phyloP scores from a whole-genome alignment of 257 asterid genomes.

The Penstemon barbatus region DNA sequence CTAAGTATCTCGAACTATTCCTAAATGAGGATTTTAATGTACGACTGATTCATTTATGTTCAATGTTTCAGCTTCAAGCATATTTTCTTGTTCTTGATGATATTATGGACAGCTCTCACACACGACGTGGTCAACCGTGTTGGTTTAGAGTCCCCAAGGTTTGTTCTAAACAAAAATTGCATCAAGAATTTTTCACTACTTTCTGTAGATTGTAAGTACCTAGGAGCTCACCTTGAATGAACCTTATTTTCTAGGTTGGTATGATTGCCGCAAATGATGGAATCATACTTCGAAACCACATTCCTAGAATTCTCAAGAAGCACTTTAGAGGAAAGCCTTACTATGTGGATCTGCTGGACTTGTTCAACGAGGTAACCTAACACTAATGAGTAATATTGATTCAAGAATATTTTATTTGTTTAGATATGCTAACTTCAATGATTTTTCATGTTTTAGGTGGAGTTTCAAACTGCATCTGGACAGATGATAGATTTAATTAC shows the following conservation, averaged over 20 bases:
- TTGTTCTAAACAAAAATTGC: constrained; percentile 30
- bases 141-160: constrained; percentile 87
- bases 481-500: constrained; percentile 96
- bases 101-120: constrained; percentile 83
- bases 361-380: constrained; percentile 82
- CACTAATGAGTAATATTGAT: constrained; percentile 28
- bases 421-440: constrained; percentile 14
- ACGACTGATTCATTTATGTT: constrained; percentile 24
- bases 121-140: constrained; percentile 94
- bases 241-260: constrained; percentile 65
- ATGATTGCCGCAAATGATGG: constrained; percentile 91
- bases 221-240: constrained; percentile 17
- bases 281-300: constrained; percentile 83
- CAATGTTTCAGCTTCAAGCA: constrained; percentile 85
- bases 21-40: constrained; percentile 5
- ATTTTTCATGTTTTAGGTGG: constrained; percentile 30
- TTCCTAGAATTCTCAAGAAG: constrained; percentile 90
- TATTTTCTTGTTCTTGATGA: constrained; percentile 92
- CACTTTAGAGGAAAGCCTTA: constrained; percentile 82
- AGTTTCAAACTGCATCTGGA: constrained; percentile 80
- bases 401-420: constrained; percentile 21
- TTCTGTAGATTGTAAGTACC: constrained; percentile 7
- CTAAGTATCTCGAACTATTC: constrained; percentile 9
- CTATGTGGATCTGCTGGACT: constrained; percentile 83
- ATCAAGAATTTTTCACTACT: constrained; percentile 10